phyloP scores from a whole-genome alignment of 2,329 filamentous ascomycete species.

The Mollisia scopiformis region DNA sequence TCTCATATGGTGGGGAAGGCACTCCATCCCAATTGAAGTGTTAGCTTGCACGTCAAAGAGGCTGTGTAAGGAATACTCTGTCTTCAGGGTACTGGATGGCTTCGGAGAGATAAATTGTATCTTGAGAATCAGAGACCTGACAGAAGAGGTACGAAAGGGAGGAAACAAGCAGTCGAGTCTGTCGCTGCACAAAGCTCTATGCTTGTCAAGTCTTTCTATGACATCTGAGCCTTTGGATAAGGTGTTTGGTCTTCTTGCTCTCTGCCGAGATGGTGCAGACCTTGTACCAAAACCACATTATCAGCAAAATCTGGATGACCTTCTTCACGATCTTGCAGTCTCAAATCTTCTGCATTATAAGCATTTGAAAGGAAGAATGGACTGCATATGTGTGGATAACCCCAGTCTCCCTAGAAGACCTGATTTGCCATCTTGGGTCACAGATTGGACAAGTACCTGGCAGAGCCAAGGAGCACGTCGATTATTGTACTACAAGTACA shows the following conservation, averaged over 20 bases:
- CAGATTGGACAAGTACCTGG: neutral
- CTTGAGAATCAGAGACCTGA: neutral
- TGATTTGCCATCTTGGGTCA: neutral
- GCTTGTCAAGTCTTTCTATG: neutral
- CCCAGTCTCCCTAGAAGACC: neutral
- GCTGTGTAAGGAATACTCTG: too few species aligned
- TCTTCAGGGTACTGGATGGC: neutral
- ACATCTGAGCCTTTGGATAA: neutral
- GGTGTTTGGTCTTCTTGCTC: neutral
- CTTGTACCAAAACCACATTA: neutral
- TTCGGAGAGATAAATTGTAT: neutral
- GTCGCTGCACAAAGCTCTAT: neutral
- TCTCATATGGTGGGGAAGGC: neutral
- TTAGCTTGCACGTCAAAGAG: too few species aligned
- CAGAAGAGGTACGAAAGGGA: neutral
- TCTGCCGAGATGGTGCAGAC: neutral
- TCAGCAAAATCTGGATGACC: neutral
- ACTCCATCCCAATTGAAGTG: neutral
- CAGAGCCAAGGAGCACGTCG: neutral
- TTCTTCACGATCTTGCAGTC: neutral
- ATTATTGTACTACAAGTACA: neutral
- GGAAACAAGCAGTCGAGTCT: neutral
- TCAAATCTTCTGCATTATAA: too few species aligned
- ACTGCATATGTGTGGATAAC: neutral
- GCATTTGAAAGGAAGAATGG: neutral